Evolutionary conservation across 306 rosid genomes (phyloP).

Genomic region (Spatholobus suberectus): DNA sequence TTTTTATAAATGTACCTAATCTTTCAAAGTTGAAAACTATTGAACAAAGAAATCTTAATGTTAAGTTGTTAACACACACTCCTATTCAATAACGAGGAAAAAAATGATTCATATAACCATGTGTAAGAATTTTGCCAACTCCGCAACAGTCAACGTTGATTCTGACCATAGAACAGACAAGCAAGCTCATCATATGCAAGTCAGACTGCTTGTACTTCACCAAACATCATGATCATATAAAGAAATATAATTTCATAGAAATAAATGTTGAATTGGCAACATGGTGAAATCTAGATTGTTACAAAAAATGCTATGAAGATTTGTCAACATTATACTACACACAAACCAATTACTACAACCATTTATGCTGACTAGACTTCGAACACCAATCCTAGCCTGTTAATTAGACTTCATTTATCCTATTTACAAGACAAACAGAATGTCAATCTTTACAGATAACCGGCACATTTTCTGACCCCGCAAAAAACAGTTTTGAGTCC

Average conservation of each 20-base stretch:
- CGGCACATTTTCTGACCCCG: conserved; percentile 8
- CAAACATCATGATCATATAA: conserved; percentile 18
- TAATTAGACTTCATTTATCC: conserved; percentile 18
- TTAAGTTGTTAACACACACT: conserved; percentile 16
- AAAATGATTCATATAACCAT: conserved; percentile 4
- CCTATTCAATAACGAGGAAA: neutral
- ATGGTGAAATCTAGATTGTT: conserved; percentile 7
- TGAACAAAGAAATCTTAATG: conserved; percentile 11
- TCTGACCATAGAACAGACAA: conserved; percentile 10
- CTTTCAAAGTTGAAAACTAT: conserved; percentile 24
- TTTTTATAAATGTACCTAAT: conserved; percentile 15
- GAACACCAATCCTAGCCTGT: conserved; percentile 21
- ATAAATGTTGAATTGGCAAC: conserved; percentile 37
- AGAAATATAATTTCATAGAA: conserved; percentile 31
- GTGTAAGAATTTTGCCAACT: conserved; percentile 28
- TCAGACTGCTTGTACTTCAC: conserved; percentile 5
- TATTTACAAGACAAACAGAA: conserved; percentile 19
- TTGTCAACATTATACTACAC: conserved; percentile 6
- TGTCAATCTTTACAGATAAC: conserved; percentile 19
- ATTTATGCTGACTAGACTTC: conserved; percentile 27
- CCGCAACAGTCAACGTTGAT: conserved; percentile 16
- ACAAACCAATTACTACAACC: conserved; percentile 1
- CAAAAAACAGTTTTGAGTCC: neutral
- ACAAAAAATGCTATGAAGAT: conserved; percentile 17
- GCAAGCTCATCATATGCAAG: conserved; percentile 21